These are phyloP conservation scores for Citrus maxima DNA, from an alignment of 345 rosid genomes.

Conservation along the genomic window DNA sequence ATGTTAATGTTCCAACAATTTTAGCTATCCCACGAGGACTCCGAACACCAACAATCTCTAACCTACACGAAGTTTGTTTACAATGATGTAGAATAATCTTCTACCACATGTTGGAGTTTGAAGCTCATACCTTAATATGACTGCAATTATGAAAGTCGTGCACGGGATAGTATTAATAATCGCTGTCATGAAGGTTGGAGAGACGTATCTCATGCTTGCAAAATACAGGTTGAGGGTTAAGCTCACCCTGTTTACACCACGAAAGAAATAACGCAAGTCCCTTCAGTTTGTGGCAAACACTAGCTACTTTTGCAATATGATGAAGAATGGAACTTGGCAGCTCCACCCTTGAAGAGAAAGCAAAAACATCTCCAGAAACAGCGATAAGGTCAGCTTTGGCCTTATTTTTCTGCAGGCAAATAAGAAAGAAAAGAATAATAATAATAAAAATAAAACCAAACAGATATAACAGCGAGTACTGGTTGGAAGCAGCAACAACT, in stretches of 20 bases:
- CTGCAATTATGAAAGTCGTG: conserved; percentile 24
- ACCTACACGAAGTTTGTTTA: not conserved
- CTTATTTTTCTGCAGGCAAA: conserved; percentile 19
- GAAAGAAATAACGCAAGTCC: not conserved
- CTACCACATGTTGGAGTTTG: not conserved
- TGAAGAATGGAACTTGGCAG: not conserved
- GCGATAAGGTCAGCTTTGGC: conserved; percentile 21
- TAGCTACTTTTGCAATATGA: not conserved
- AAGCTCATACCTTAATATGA: conserved; percentile 17
- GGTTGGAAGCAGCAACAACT: not conserved
- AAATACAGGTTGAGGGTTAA: conserved; percentile 25
- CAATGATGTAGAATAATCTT: not conserved
- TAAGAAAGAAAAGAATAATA: no score
- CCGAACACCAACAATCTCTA: conserved; percentile 2
- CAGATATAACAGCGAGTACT: no score
- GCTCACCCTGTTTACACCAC: conserved; percentile 26
- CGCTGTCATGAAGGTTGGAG: conserved; percentile 30
- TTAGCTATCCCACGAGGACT: conserved; percentile 5
- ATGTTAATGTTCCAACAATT: conserved; percentile 5
- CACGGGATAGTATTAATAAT: conserved; percentile 22
- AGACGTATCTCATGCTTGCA: conserved; percentile 28
- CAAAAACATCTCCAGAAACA: conserved; percentile 28
- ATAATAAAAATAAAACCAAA: no score
- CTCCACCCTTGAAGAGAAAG: conserved; percentile 29
- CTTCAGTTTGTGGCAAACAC: not conserved